Conservation (phyloP, 495 filamentous ascomycete genomes). For the Poronia punctata region DNA sequence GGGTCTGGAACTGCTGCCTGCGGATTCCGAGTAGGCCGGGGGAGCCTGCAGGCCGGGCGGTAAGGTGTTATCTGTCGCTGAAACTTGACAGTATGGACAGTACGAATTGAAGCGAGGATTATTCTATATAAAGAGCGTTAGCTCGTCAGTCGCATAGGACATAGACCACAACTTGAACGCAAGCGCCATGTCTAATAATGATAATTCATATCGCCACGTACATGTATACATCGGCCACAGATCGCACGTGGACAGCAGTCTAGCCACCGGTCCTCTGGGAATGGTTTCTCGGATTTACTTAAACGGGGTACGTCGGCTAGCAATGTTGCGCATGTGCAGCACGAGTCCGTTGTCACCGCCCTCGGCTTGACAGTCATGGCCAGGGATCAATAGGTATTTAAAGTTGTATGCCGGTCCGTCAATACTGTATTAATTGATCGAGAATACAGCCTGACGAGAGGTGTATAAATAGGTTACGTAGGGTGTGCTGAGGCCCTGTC, state of each 20-base stretch:
- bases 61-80: slow-evolving; percentile 39
- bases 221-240: slow-evolving; percentile 59
- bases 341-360: slow-evolving; percentile 34
- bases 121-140: slow-evolving; percentile 31
- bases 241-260: slow-evolving; percentile 62
- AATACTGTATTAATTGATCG: too few relatives aligned
- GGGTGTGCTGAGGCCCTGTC: too few relatives aligned
- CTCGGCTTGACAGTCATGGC: slow-evolving; percentile 18
- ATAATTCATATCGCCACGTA: slow-evolving; percentile 27
- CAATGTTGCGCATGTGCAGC: slow-evolving; percentile 59
- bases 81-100: slow-evolving; percentile 51
- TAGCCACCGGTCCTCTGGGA: slow-evolving; percentile 42
- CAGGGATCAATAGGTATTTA: too few relatives aligned
- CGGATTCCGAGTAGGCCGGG: slow-evolving; percentile 47
- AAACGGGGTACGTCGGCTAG: slow-evolving; percentile 40
- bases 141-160: neutral
- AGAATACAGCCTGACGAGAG: too few relatives aligned
- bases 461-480: too few relatives aligned
- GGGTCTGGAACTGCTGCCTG: slow-evolving; percentile 14
- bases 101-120: slow-evolving; percentile 65
- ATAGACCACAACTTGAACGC: neutral
- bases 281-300: slow-evolving; percentile 49
- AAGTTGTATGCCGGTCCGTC: too few relatives aligned
- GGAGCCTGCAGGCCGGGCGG: slow-evolving; percentile 51
- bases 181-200: neutral